These are phyloP conservation scores for Candida easanensis DNA, from an alignment of 805 yeast genomes.

Conservation along the genomic window DNA sequence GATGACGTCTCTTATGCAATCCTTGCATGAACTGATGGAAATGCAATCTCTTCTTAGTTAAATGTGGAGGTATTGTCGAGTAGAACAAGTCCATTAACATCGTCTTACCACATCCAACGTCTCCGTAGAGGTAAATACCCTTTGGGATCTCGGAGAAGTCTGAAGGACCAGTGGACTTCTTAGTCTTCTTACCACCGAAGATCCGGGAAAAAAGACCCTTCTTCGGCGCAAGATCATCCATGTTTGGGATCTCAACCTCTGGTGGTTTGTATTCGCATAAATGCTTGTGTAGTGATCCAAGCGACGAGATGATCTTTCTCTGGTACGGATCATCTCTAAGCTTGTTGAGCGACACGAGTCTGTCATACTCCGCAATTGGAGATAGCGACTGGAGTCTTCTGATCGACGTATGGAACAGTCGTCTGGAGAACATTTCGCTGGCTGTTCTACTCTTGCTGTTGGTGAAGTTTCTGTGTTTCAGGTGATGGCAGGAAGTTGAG, in stretches of 20 bases:
- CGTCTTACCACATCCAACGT: conserved; percentile 98
- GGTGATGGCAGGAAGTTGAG: too few relatives aligned
- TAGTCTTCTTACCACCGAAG: conserved; percentile 12
- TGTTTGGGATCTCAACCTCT: conserved; percentile 48
- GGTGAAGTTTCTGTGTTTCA: too few relatives aligned
- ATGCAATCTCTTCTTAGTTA: conserved; percentile 80
- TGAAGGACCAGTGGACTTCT: background rate
- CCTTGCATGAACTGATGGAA: conserved; percentile 97
- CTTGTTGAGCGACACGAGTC: conserved; percentile 44
- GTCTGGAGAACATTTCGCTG: background rate
- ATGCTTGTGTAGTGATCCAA: conserved; percentile 57
- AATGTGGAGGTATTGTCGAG: conserved; percentile 71
- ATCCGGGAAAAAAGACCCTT: conserved; percentile 36
- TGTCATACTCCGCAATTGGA: conserved; percentile 52
- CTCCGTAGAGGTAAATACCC: conserved; percentile 93
- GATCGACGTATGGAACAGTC: conserved; percentile 10
- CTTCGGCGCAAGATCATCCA: conserved; percentile 49
- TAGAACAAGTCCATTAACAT: conserved; percentile 97
- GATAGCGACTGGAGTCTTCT: conserved; percentile 25
- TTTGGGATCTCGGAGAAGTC: conserved; percentile 50
- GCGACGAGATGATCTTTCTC: conserved; percentile 60
- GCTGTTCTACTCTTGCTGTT: too few relatives aligned
- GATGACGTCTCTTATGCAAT: conserved; percentile 84
- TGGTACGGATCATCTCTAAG: conserved; percentile 78
- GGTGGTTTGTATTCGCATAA: conserved; percentile 63